phyloP scores from a whole-genome alignment of 805 yeast species.

The Nakazawaea peltata region DNA sequence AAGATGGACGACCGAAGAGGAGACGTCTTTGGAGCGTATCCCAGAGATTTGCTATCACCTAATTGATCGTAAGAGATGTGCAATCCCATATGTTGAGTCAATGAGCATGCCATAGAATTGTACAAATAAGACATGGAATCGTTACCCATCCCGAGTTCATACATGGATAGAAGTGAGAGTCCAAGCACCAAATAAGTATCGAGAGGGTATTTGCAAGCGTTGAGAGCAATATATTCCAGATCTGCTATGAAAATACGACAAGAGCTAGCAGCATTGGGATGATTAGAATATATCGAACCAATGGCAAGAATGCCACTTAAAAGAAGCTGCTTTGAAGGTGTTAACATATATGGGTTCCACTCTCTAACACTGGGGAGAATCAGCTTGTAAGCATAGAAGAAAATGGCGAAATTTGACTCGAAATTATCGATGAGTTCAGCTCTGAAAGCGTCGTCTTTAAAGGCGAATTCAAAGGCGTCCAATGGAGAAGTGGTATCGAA shows the following conservation, averaged over 20 bases:
- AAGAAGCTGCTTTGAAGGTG: constrained; percentile 17
- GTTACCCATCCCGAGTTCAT: constrained; percentile 22
- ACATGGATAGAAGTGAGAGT: constrained; percentile 20
- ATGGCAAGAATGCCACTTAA: constrained; percentile 18
- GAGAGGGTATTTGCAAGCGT: constrained; percentile 14
- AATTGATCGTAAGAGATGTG: constrained; percentile 19
- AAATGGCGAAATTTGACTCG: constrained; percentile 10
- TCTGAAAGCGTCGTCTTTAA: constrained; percentile 12
- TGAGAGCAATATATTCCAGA: constrained; percentile 19
- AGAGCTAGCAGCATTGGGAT: constrained; percentile 10
- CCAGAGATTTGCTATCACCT: constrained; percentile 13
- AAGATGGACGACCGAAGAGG: constrained; percentile 19
- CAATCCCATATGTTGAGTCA: constrained; percentile 25
- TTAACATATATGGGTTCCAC: constrained; percentile 14
- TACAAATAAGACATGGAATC: constrained; percentile 22
- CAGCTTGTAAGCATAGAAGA: constrained; percentile 12
- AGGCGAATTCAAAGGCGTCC: constrained; percentile 12
- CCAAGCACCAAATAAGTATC: constrained; percentile 19
- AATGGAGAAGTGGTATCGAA: constrained; percentile 3
- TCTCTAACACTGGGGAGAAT: constrained; percentile 10
- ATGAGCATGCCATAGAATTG: constrained; percentile 22
- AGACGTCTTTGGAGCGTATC: constrained; percentile 17
- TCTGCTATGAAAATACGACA: constrained; percentile 15
- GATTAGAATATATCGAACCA: constrained; percentile 17
- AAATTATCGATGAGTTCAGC: constrained; percentile 10